Conservation (phyloP, 208 protist genomes). For the Leishmania amazonensis region DNA sequence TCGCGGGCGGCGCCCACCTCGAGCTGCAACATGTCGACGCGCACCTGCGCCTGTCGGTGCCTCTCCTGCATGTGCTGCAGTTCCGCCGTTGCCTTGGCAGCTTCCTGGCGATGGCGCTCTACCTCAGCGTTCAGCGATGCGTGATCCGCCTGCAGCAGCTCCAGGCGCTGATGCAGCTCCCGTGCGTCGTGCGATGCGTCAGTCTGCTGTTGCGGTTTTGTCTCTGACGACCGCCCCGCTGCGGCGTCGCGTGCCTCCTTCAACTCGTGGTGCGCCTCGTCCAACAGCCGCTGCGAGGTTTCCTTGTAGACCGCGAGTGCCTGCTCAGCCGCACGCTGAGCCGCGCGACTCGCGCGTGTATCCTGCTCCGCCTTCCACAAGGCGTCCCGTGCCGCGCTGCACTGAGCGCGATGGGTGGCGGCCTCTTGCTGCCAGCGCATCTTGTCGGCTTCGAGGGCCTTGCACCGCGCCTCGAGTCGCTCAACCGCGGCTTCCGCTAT, state of each 20-base stretch:
- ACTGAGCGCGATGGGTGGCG: conserved; percentile 19
- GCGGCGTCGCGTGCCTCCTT: conserved; percentile 6
- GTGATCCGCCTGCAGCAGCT: conserved; percentile 29
- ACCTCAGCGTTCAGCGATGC: conserved; percentile 21
- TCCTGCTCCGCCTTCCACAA: conserved; percentile 39
- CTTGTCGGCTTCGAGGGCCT: conserved; percentile 19
- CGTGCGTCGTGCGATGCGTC: not conserved
- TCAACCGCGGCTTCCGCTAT: not conserved
- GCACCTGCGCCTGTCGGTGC: conserved; percentile 16
- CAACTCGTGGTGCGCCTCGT: conserved; percentile 28
- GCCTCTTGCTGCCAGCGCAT: conserved; percentile 32
- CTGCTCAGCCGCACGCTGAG: conserved; percentile 21
- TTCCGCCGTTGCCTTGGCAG: conserved; percentile 35
- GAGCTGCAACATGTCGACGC: conserved; percentile 31
- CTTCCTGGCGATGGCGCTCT: conserved; percentile 28
- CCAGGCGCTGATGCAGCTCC: conserved; percentile 16
- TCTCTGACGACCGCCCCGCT: not conserved
- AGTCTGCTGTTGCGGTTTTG: not conserved
- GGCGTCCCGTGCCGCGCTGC: conserved; percentile 23
- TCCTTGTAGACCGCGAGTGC: conserved; percentile 29
- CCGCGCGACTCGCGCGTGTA: conserved; percentile 13
- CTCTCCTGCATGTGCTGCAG: conserved; percentile 40
- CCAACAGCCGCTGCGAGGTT: conserved; percentile 31
- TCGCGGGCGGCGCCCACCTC: conserved; percentile 41
- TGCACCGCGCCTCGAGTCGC: conserved; percentile 16